Evolutionary conservation across 352 stramenopile species (phyloP), one percentile per base, ranked within the genome.

Genomic region (Globisporangium abappressorium): DNA sequence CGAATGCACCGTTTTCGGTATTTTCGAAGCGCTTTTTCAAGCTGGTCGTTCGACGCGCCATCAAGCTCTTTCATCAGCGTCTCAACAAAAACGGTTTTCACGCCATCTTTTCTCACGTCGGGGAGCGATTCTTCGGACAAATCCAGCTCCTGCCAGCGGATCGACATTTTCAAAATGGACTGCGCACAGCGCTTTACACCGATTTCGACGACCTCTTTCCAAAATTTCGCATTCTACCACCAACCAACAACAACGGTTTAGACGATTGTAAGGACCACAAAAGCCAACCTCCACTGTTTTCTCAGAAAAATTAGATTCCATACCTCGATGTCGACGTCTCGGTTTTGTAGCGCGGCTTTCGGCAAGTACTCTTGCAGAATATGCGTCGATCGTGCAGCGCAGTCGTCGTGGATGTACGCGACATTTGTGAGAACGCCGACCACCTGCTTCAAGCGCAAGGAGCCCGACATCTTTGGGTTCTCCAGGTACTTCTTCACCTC

Each of bases 401-500:
- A 69, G 41, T 69, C 64, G 55, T 69, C 64, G 46, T 69, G 64
- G 26, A 69, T 56, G 55, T 66, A 66, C 4, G 81, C 83, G 9
- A 87, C 77, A 49, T 93, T 92, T 36, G 85, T 92, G 22, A 93
- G 62, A 6, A 91, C 77, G 2, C 81, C 80, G 24, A 91, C 75
- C 46, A 91, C 74, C 54, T 91, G 85, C 24, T 93, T 93, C 18
- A 80, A 65, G 18, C 85, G 64, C 51, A 91, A 70, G 9, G 79
- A 81, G 8, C 81, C 80, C 12, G 85, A 90, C 55, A 86, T 51
- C 70, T 93, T 93, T 15, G 79, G 49, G 18, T 72, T 81, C 47
- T 90, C 82, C 57, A 93, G 68, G 34, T 92, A 93, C 30, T 80
- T 70, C 33, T 87, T 67, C 11, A 78, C 73, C 60, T 93, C 83